Base-by-base conservation (phyloP, 2,329 filamentous ascomycete genomes). In the Dothiorella sarmentorum region DNA sequence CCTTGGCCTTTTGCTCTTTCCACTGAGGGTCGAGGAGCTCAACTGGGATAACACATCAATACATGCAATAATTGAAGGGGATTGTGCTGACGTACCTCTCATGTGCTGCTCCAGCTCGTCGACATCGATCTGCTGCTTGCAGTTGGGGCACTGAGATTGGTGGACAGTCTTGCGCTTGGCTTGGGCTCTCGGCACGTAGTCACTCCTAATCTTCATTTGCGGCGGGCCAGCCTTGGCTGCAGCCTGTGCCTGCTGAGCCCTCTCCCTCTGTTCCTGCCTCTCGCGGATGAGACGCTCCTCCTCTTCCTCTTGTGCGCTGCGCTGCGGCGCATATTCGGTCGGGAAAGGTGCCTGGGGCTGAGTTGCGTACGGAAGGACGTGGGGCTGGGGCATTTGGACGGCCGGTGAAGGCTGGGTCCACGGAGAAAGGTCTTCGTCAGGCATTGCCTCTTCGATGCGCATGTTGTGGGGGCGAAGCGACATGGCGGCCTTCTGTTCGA, bases 371-470 rank as follows among this genome's bases (percentile, higher is more conserved):
- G 59, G 62, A 58, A 60, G 60, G 9, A 38, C 56, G 44, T 62
- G 60, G 44, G 60, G 72, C 64, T 69, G 69, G 31, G 64, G 66
- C 13, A 63, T 66, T 62, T 71, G 51, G 68, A 70, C 72, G 73
- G 60, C 73, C 71, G 15, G 68, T 62, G 61, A 9, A 17, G 55
- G 31, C 22, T 59, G 47, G 24, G 10, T 29, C 40, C 38, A 59
- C 4, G 45, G 49, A n/a, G 35, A 26, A 40, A 49, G 31, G 13
- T 53, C 49, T 18, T 58, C 56, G 22, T 86, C 74, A 3, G 94
- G 94, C 83, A 96, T 90, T 5, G 93, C 91, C 78, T 99, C 94
- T 73, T 99, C 94, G 63, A 99, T 91, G 60, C 93, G 88, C 65
- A 92, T 80, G 68, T 88, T 87, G 59, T 76, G 75, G 2, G 90